Conservation (phyloP, 1,139 yeast genomes). For the Magnusiomyces sp. region DNA sequence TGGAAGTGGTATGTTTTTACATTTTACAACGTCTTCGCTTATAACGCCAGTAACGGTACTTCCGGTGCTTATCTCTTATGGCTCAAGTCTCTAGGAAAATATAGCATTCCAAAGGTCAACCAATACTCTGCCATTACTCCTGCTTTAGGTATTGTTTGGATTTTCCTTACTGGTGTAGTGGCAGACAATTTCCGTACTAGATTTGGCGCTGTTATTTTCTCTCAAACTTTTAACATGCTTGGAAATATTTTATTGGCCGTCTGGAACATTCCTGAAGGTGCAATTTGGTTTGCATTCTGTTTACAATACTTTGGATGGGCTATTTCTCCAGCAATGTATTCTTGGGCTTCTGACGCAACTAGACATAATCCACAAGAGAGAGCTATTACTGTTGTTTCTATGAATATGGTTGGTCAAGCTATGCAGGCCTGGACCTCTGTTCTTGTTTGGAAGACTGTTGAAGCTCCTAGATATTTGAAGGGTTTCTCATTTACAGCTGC, state of each 20-base stretch:
- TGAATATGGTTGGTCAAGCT: conserved; percentile 36
- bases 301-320: conserved; percentile 41
- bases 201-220: conserved; percentile 48
- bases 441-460: conserved; percentile 40
- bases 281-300: conserved; percentile 43
- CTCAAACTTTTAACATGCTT: conserved; percentile 42
- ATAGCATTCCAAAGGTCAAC: conserved; percentile 36
- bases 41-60: conserved; percentile 49
- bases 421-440: conserved; percentile 20
- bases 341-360: conserved; percentile 17
- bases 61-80: conserved; percentile 49
- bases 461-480: conserved; percentile 42
- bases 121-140: conserved; percentile 41
- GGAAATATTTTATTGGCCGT: conserved; percentile 40
- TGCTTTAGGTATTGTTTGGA: conserved; percentile 44
- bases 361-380: conserved; percentile 31
- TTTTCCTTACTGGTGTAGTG: conserved; percentile 37
- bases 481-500: conserved; percentile 50
- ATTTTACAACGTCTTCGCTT: conserved; percentile 47
- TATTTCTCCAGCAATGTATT: conserved; percentile 33
- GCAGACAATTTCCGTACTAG: conserved; percentile 48
- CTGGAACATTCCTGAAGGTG: conserved; percentile 40
- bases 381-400: conserved; percentile 34
- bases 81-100: conserved; percentile 40
- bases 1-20: conserved; percentile 43